Percentiles rank a stretch among this genome's conserved stretches.
phyloP scores from a whole-genome alignment of 2,329 filamentous ascomycete genomes.

The Colletotrichum sp. region DNA sequence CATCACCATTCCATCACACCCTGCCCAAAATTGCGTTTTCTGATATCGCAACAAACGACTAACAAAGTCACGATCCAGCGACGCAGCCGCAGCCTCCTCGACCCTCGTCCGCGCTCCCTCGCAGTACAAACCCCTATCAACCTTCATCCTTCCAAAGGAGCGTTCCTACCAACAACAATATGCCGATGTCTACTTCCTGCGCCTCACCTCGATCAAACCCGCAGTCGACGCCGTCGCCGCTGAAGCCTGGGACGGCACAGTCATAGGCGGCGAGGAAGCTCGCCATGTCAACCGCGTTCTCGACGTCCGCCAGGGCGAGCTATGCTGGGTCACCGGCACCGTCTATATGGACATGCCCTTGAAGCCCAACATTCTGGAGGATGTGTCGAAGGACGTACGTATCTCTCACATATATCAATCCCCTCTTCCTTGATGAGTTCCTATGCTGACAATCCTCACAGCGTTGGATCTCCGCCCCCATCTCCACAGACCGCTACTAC shows the following conservation, averaged over 20 bases:
- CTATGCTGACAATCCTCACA: slow-evolving; percentile 36
- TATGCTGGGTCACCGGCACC: slow-evolving; percentile 95
- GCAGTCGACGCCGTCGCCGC: slow-evolving; percentile 76
- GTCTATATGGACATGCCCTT: slow-evolving; percentile 97
- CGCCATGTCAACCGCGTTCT: slow-evolving; percentile 85
- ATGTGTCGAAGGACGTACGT: slow-evolving; percentile 88
- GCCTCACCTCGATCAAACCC: slow-evolving; percentile 86
- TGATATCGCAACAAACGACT: background rate
- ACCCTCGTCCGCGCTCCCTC: slow-evolving; percentile 57
- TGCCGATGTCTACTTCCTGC: slow-evolving; percentile 96
- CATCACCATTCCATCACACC: background rate
- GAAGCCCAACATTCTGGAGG: slow-evolving; percentile 95
- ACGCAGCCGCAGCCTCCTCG: background rate
- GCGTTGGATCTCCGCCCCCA: slow-evolving; percentile 89
- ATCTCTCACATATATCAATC: background rate
- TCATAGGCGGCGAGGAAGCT: slow-evolving; percentile 79
- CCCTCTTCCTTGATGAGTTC: background rate
- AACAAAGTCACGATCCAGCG: background rate
- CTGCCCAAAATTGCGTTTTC: background rate
- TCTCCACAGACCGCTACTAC: slow-evolving; percentile 78
- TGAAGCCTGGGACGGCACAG: slow-evolving; percentile 78
- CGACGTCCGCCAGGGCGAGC: slow-evolving; percentile 91
- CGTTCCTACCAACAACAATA: slow-evolving; percentile 92
- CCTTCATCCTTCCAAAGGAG: slow-evolving; percentile 74
- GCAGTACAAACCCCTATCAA: slow-evolving; percentile 75